Percentiles rank a stretch among this genome's conserved stretches.
Conservation (phyloP, 371 early-diverging fungal genomes). For the Rhizopus delemar region DNA sequence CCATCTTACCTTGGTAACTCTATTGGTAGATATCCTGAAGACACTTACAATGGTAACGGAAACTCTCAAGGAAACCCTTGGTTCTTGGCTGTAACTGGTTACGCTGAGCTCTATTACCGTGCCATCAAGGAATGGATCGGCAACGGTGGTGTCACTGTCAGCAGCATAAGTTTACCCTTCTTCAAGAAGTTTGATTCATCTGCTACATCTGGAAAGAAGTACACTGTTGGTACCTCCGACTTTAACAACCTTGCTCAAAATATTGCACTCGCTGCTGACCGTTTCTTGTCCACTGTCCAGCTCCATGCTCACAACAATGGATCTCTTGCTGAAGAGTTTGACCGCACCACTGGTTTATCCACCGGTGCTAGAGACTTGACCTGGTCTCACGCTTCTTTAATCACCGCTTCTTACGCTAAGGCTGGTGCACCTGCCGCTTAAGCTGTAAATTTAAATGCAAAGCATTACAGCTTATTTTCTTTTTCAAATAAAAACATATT, state of each 20-base stretch:
- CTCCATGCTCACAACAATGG: constrained; percentile 50
- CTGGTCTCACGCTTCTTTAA: constrained; percentile 67
- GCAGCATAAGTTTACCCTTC: constrained; percentile 33
- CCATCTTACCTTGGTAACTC: constrained; percentile 39
- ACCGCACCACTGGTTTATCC: constrained; percentile 43
- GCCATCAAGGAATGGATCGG: constrained; percentile 36
- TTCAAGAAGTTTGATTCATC: constrained; percentile 32
- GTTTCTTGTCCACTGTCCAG: constrained; percentile 50
- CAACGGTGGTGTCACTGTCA: constrained; percentile 33
- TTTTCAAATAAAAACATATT: background rate
- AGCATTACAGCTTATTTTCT: background rate
- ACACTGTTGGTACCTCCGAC: constrained; percentile 18
- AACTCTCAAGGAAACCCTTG: constrained; percentile 69
- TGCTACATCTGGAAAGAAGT: constrained; percentile 28
- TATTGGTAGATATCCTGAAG: constrained; percentile 77
- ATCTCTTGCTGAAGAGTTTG: constrained; percentile 61
- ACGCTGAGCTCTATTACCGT: constrained; percentile 69
- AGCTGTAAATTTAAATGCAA: background rate
- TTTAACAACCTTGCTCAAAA: constrained; percentile 30
- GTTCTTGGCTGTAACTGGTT: constrained; percentile 65
- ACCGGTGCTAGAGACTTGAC: constrained; percentile 69
- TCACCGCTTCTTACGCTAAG: constrained; percentile 44
- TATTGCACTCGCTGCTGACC: constrained; percentile 51
- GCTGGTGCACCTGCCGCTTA: constrained; percentile 27
- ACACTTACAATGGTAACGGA: constrained; percentile 68